phyloP scores from a whole-genome alignment of 2,329 filamentous ascomycete species.

The Epicoccum sorghinum region DNA sequence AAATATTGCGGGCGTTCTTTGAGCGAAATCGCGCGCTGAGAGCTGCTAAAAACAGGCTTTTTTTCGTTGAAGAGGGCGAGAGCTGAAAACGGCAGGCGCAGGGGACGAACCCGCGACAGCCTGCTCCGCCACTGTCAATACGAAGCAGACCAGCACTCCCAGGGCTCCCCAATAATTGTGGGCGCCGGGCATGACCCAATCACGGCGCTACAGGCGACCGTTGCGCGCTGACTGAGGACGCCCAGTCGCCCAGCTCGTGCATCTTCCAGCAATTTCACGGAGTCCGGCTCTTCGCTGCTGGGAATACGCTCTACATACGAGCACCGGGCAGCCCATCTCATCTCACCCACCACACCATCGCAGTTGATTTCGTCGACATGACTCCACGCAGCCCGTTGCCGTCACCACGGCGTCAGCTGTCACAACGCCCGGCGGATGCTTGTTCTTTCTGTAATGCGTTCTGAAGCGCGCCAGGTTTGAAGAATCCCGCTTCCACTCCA shows the following conservation, averaged over 20 bases:
- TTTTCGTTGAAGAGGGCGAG: slow-evolving; percentile 1
- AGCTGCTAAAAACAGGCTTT: slow-evolving; percentile 21
- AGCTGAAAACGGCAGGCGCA: slow-evolving; percentile 24
- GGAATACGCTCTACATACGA: slow-evolving; percentile 1
- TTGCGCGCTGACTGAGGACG: slow-evolving; percentile 6
- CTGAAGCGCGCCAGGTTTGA: slow-evolving; percentile 8
- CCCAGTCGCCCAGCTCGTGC: slow-evolving; percentile 14
- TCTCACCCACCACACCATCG: background rate
- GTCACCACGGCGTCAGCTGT: background rate
- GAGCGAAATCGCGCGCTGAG: background rate
- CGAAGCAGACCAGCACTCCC: slow-evolving; percentile 16
- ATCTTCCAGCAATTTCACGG: slow-evolving; percentile 11
- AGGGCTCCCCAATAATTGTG: slow-evolving; percentile 18
- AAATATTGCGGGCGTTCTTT: slow-evolving; percentile 8
- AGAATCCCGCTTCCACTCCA: background rate
- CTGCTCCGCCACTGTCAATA: slow-evolving; percentile 35
- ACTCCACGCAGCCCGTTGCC: slow-evolving; percentile 1
- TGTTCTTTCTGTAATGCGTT: slow-evolving; percentile 1
- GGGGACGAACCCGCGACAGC: slow-evolving; percentile 10
- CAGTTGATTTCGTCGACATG: slow-evolving; percentile 1
- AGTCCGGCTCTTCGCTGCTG: slow-evolving; percentile 10
- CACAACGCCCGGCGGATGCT: slow-evolving; percentile 4
- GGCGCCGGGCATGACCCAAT: slow-evolving; percentile 2
- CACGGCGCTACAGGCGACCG: slow-evolving; percentile 1
- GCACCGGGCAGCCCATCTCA: slow-evolving; percentile 13